phyloP scores from a whole-genome alignment of 2,329 filamentous ascomycete species.

The Aspergillus melleus region DNA sequence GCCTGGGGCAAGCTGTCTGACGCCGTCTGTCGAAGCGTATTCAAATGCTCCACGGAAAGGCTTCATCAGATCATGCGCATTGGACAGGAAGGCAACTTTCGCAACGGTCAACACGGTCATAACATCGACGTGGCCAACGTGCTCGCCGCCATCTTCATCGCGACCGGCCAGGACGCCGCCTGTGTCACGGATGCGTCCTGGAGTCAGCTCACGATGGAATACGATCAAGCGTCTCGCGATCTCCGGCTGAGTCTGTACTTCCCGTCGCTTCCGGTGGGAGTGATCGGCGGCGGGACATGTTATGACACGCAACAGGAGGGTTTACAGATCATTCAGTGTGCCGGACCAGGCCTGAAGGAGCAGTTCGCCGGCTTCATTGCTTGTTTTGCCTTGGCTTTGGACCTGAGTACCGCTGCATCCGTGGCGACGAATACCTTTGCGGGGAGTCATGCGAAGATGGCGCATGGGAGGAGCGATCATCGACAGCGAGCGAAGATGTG shows the following conservation, averaged over 20 bases:
- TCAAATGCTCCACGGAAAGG: conserved; percentile 17
- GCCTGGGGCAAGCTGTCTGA: conserved; percentile 25
- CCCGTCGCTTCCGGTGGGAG: conserved; percentile 28
- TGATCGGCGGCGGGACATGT: conserved; percentile 25
- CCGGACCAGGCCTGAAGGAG: conserved; percentile 22
- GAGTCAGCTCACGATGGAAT: conserved; percentile 23
- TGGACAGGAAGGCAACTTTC: conserved; percentile 16
- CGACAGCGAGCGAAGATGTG: no score
- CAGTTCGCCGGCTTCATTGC: conserved; percentile 27
- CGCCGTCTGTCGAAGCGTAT: conserved; percentile 15
- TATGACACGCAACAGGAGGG: conserved; percentile 27
- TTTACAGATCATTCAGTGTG: conserved; percentile 24
- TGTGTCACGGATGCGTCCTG: conserved; percentile 22
- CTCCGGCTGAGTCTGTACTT: conserved; percentile 26
- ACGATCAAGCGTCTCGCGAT: conserved; percentile 17
- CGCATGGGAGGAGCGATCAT: background rate
- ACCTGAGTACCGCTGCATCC: conserved; percentile 24
- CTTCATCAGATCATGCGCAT: conserved; percentile 12
- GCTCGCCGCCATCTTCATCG: conserved; percentile 25
- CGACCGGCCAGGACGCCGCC: conserved; percentile 26
- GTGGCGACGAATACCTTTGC: conserved; percentile 21
- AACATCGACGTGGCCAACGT: conserved; percentile 22
- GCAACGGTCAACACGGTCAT: conserved; percentile 20
- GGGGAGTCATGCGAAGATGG: background rate
- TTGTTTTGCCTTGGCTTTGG: conserved; percentile 27